Evolutionary conservation across 2,329 filamentous ascomycete species (phyloP), one percentile per base, ranked within the genome.

Genomic region (Cercospora canescens): DNA sequence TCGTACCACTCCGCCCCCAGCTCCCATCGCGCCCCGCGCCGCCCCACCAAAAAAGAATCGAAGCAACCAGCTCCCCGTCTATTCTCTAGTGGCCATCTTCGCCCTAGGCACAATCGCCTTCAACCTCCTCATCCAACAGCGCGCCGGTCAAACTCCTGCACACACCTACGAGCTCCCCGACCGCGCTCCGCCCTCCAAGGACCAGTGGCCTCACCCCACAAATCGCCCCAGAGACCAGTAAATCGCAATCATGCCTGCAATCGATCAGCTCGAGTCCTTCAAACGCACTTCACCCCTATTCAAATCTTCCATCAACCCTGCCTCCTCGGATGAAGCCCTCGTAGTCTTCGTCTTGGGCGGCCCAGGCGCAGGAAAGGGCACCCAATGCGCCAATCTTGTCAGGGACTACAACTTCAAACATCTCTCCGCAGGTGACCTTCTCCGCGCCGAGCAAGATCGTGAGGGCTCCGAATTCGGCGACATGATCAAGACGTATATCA

Each of bases 281-380:
- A 82, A 82, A 62, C 84, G 86, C 71, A 88, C 88, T 78, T 86
- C 84, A 83, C 90, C 94, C 4, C 88, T 88, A 76, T 97, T 96
- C 86, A 89, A 87, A 65, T 82, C 90, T 58, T 75, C 76, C 62
- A 76, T 74, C 16, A 66, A 60, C 32, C 60, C 60, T 26, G 56
- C 66, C 4, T 60, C 48, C 39, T 45, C 50, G 11, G 76, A 87
- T 64, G 85, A 93, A 66, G 92, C 96, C 34, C 95, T 93, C n/a
- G 94, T 98, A 66, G 83, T 99, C 79, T 98, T 97, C 83, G 93
- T 98, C 69, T 93, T 99, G 68, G 94, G 94, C 79, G 95, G 95
- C 2, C 95, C 95, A 14, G 95, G 95, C 70, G 92, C 94, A 69
- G 95, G 95, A 75, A 99, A 99, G 80, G 95, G 95, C 74, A 99